Evolutionary conservation across 2,329 filamentous ascomycete genomes (phyloP), one percentile per base, ranked within the genome.

Genomic region (Sclerotinia sclerotiorum): DNA sequence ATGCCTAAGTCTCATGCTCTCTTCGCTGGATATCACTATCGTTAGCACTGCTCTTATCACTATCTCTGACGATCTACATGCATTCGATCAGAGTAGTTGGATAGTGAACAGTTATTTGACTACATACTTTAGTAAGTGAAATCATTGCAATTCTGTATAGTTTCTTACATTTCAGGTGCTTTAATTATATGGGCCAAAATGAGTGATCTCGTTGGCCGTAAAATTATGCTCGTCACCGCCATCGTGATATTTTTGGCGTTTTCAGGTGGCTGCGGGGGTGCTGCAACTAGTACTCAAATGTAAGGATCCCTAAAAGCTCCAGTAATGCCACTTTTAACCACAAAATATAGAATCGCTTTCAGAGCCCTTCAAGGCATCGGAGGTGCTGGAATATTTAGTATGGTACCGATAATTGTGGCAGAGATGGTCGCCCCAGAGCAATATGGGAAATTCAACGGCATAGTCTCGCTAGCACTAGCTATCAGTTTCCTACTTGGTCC

Each of bases 371-470:
- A 73, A 71, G 87, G 87, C 0, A 73, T 84, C 2, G 84, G 83
- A 0, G 80, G 77, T 1, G 82, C 81, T 4, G 83, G 83, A 0
- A 79, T 82, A 69, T 80, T 79, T 66, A 73, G 82, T 46, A 76
- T 85, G 11, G 77, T 80, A 2, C 80, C 82, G 42, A 81, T 84
- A 65, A 79, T 86, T 24, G 76, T 84, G 3, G 81, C 80, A 27
- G 83, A 85, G 61, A 74, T 85, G 15, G 80, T 85, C 0, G 81
- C 82, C 0, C 74, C 85, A n/a, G 74, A 79, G 13, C 79, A 84
- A 69, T 77, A 83, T 63, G 80, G 80, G 68, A 78, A 80, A 76
- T 11, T 76, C 79, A 19, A 69, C 54, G n/a, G 42, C 69, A 35
- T 55, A 55, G 19, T 68, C 66, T 17, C 72, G 63, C 24, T 5